A percentile compares a stretch with the other conserved stretches of the same genome.
These are phyloP conservation scores for Fusarium globosum DNA, from an alignment of 2,329 filamentous ascomycete species.

Conservation along the genomic window DNA sequence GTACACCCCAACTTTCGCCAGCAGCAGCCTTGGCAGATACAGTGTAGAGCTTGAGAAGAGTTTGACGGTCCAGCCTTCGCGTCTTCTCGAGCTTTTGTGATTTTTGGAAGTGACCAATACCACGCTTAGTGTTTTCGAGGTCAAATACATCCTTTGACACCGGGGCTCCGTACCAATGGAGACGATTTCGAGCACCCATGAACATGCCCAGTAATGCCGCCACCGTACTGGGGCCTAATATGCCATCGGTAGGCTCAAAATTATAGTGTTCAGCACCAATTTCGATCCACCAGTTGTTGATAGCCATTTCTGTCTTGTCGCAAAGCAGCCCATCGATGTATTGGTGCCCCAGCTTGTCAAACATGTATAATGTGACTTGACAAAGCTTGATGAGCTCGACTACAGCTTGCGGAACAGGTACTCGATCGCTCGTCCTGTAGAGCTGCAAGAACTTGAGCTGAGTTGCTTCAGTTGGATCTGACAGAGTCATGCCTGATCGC, in stretches of 20 bases:
- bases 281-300: slow-evolving; percentile 96
- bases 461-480: slow-evolving; percentile 81
- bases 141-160: slow-evolving; percentile 94
- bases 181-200: slow-evolving; percentile 88
- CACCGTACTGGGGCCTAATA: slow-evolving; percentile 91
- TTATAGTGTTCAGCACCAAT: slow-evolving; percentile 93
- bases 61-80: slow-evolving; percentile 83
- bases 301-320: slow-evolving; percentile 89
- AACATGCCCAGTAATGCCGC: slow-evolving; percentile 87
- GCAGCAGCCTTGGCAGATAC: slow-evolving; percentile 91
- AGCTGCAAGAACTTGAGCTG: slow-evolving; percentile 92
- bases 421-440: slow-evolving; percentile 86
- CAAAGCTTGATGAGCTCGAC: slow-evolving; percentile 91
- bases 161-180: slow-evolving; percentile 85
- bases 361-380: slow-evolving; percentile 87
- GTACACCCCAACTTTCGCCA: slow-evolving; percentile 91
- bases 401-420: slow-evolving; percentile 81
- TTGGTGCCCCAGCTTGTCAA: slow-evolving; percentile 85
- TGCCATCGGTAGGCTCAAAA: slow-evolving; percentile 90
- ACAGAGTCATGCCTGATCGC: slow-evolving; percentile 83
- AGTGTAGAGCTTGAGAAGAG: slow-evolving; percentile 81
- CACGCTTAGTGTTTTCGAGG: slow-evolving; percentile 81
- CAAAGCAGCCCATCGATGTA: slow-evolving; percentile 94
- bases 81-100: slow-evolving; percentile 83
- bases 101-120: slow-evolving; percentile 90